Percentiles rank a stretch among this genome's conserved stretches.
These are phyloP conservation scores for Malus fusca DNA, from an alignment of 306 rosid species.

Conservation along the genomic window DNA sequence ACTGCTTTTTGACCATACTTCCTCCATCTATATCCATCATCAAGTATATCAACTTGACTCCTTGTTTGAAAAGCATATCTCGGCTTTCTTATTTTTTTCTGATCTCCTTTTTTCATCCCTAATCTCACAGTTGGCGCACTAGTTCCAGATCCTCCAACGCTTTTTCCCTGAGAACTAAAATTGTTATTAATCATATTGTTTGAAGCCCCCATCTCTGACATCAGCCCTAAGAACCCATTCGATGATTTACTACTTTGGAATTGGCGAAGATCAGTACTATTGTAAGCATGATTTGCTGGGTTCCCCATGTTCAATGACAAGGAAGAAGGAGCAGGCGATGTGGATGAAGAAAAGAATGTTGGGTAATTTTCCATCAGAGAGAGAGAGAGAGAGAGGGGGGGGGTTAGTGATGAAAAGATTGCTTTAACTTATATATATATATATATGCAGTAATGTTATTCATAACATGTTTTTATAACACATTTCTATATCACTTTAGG, in stretches of 20 bases:
- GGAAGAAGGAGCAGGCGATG: constrained; percentile 14
- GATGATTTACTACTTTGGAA: constrained; percentile 4
- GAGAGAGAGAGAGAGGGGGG: background rate
- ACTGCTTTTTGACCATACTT: constrained; percentile 56
- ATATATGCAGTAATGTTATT: no score
- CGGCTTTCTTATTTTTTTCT: constrained; percentile 34
- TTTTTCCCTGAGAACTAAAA: background rate
- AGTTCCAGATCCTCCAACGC: constrained; percentile 5
- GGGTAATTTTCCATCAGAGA: constrained; percentile 14
- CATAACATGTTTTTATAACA: no score
- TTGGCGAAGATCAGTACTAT: background rate
- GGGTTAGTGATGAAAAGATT: background rate
- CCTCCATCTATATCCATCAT: constrained; percentile 53
- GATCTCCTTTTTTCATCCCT: constrained; percentile 17
- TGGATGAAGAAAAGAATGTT: constrained; percentile 9
- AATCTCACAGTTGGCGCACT: background rate
- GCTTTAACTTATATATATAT: background rate
- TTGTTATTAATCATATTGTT: background rate
- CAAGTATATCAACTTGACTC: constrained; percentile 53
- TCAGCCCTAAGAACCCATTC: constrained; percentile 27
- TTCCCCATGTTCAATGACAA: constrained; percentile 19
- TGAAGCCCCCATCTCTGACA: constrained; percentile 24
- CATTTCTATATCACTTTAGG: no score
- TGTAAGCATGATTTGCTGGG: background rate
- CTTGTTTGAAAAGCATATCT: constrained; percentile 51